phyloP scores from a whole-genome alignment of 2,329 filamentous ascomycete species.

The Myriangium duriaei region DNA sequence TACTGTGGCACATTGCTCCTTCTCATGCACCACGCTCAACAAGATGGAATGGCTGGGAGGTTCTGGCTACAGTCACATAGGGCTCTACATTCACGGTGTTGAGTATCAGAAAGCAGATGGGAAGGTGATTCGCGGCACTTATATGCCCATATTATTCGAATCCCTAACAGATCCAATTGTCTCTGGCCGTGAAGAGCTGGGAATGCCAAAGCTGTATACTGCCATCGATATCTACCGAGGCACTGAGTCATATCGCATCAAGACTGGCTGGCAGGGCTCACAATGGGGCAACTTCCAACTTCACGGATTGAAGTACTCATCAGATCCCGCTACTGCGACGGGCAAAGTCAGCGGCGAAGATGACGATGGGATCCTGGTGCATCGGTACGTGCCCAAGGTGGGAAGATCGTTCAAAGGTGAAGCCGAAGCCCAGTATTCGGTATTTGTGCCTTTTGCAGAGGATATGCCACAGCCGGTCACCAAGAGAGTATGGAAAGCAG shows the following conservation, averaged over 20 bases:
- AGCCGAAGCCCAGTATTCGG: conserved; percentile 26
- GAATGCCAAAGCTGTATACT: conserved; percentile 39
- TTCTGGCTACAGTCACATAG: conserved; percentile 43
- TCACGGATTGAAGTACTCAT: conserved; percentile 5
- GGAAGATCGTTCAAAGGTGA: conserved; percentile 30
- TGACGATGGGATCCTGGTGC: conserved; percentile 13
- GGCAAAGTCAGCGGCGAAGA: conserved; percentile 10
- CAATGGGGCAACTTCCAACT: conserved; percentile 12
- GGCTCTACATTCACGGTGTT: conserved; percentile 49
- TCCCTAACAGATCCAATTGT: conserved; percentile 45
- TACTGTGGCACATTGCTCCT: conserved; percentile 27
- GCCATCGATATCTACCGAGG: conserved; percentile 16
- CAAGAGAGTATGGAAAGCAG: conserved; percentile 6
- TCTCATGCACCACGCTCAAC: conserved; percentile 26
- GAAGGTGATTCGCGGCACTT: conserved; percentile 36
- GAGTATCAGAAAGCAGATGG: conserved; percentile 41
- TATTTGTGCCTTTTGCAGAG: background rate
- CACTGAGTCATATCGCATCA: conserved; percentile 9
- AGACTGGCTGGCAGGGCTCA: conserved; percentile 12
- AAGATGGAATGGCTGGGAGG: conserved; percentile 49
- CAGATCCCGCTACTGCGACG: conserved; percentile 1
- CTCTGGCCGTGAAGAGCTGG: conserved; percentile 45
- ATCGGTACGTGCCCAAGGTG: conserved; percentile 41
- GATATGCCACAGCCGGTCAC: background rate
- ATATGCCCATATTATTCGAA: conserved; percentile 45